These are phyloP conservation scores for Bolboschoenoplectus hybrid DNA, from an alignment of 202 grass and related monocot genomes.

Conservation along the genomic window DNA sequence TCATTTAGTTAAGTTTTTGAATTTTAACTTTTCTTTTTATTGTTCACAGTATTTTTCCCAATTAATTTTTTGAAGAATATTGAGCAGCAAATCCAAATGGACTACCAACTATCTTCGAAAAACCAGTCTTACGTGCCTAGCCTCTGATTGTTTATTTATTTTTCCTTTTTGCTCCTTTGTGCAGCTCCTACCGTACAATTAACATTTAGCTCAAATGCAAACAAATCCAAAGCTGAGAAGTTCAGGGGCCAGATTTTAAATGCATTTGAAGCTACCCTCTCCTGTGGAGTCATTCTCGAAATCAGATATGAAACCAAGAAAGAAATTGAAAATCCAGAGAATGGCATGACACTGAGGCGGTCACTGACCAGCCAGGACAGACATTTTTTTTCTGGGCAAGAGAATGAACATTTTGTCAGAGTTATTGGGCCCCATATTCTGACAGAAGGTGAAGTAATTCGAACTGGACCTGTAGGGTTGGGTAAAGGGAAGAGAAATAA, in stretches of 20 bases:
- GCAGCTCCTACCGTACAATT: constrained; percentile 81
- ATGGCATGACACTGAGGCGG: constrained; percentile 57
- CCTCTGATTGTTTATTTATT: constrained; percentile 30
- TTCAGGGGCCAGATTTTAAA: constrained; percentile 80
- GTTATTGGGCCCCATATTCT: constrained; percentile 83
- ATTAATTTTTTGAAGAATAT: not conserved
- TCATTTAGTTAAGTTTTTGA: not conserved
- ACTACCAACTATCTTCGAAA: not conserved
- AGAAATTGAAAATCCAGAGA: constrained; percentile 47
- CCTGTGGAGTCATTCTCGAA: constrained; percentile 85
- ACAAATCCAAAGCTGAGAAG: constrained; percentile 84
- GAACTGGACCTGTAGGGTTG: constrained; percentile 53
- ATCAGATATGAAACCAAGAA: constrained; percentile 71
- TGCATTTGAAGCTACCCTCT: constrained; percentile 88
- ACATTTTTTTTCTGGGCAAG: constrained; percentile 57
- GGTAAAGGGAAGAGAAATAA: constrained; percentile 50
- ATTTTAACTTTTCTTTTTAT: not conserved
- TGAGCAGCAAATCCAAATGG: not conserved
- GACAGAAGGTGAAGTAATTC: constrained; percentile 91
- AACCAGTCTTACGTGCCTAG: not conserved
- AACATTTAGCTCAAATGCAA: constrained; percentile 66
- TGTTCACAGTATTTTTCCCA: not conserved
- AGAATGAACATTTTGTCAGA: constrained; percentile 62
- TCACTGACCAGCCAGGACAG: constrained; percentile 61
- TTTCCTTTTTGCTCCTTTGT: constrained; percentile 25